phyloP scores from a whole-genome alignment of 2,329 filamentous ascomycete species.

The Corinectria fuckeliana region DNA sequence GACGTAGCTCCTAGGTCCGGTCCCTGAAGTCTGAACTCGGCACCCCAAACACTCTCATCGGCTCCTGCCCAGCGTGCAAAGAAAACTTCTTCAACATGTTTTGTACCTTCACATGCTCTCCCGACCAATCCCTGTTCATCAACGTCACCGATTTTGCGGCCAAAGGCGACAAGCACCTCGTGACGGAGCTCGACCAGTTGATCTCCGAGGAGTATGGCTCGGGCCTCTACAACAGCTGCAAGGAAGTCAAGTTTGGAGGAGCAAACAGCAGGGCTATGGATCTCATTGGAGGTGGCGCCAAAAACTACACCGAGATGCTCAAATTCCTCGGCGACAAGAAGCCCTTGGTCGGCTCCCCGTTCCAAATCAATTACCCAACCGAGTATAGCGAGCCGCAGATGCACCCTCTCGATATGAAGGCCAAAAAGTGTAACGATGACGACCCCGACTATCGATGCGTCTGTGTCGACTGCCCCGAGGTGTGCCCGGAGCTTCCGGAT shows the following conservation, averaged over 20 bases:
- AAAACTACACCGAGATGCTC: constrained; percentile 84
- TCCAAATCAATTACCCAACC: constrained; percentile 92
- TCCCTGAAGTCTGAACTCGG: constrained; percentile 83
- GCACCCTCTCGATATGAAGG: constrained; percentile 71
- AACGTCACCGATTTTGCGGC: constrained; percentile 81
- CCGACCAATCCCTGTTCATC: constrained; percentile 92
- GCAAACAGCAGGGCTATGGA: constrained; percentile 94
- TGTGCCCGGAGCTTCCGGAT: constrained; percentile 82
- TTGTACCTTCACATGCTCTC: constrained; percentile 97
- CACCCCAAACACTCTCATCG: constrained; percentile 86
- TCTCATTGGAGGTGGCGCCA: constrained; percentile 93
- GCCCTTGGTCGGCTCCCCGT: constrained; percentile 82
- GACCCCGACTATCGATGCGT: constrained; percentile 88
- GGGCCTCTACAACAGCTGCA: constrained; percentile 96
- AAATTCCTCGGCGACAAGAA: constrained; percentile 95
- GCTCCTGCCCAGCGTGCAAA: constrained; percentile 94
- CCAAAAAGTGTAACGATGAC: constrained; percentile 89
- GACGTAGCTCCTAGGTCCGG: constrained; percentile 63
- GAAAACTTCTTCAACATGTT: constrained; percentile 99
- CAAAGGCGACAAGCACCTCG: constrained; percentile 67
- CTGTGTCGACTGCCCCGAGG: constrained; percentile 88
- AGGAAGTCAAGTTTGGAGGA: constrained; percentile 97
- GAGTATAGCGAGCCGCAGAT: constrained; percentile 72
- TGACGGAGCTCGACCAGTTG: constrained; percentile 89
- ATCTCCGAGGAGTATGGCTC: constrained; percentile 83